These are phyloP conservation scores for Pugionium cornutum DNA, from an alignment of 345 rosid species.

Conservation along the genomic window DNA sequence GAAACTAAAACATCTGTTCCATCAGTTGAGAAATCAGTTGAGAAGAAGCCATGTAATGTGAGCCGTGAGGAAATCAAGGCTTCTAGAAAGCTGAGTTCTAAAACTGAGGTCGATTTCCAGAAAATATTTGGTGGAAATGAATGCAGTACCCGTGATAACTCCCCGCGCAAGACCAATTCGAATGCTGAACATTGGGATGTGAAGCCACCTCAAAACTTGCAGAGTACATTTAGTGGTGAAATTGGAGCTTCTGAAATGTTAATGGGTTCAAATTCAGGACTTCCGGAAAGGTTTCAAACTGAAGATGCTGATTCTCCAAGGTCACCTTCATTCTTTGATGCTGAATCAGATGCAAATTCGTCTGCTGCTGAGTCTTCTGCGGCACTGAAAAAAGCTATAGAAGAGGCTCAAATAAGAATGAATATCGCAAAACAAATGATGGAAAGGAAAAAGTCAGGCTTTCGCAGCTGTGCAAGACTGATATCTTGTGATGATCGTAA, in stretches of 20 bases:
- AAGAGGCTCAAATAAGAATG: slow-evolving; percentile 80
- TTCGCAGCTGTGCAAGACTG: slow-evolving; percentile 43
- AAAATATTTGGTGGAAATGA: slow-evolving; percentile 33
- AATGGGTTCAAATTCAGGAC: slow-evolving; percentile 38
- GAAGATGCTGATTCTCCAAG: slow-evolving; percentile 44
- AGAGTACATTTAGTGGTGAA: slow-evolving; percentile 26
- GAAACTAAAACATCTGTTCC: slow-evolving; percentile 35
- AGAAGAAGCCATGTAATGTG: slow-evolving; percentile 36
- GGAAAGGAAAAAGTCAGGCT: slow-evolving; percentile 67
- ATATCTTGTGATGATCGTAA: slow-evolving; percentile 41
- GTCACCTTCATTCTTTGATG: slow-evolving; percentile 67
- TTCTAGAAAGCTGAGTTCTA: slow-evolving; percentile 34
- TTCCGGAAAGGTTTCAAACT: slow-evolving; percentile 42
- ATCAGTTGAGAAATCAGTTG: slow-evolving; percentile 34
- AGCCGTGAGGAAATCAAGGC: slow-evolving; percentile 35
- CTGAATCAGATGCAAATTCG: slow-evolving; percentile 70
- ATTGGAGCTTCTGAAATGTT: slow-evolving; percentile 35
- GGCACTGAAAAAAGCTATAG: slow-evolving; percentile 81
- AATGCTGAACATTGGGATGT: slow-evolving; percentile 38
- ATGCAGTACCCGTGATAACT: slow-evolving; percentile 23
- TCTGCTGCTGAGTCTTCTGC: slow-evolving; percentile 88
- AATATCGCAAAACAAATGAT: slow-evolving; percentile 71
- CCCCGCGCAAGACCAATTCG: slow-evolving; percentile 40
- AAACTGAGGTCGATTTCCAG: slow-evolving; percentile 30
- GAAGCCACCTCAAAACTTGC: slow-evolving; percentile 40